These are phyloP conservation scores for Aureobasidium sp. DNA, from an alignment of 2,329 filamentous ascomycete species.

Conservation along the genomic window DNA sequence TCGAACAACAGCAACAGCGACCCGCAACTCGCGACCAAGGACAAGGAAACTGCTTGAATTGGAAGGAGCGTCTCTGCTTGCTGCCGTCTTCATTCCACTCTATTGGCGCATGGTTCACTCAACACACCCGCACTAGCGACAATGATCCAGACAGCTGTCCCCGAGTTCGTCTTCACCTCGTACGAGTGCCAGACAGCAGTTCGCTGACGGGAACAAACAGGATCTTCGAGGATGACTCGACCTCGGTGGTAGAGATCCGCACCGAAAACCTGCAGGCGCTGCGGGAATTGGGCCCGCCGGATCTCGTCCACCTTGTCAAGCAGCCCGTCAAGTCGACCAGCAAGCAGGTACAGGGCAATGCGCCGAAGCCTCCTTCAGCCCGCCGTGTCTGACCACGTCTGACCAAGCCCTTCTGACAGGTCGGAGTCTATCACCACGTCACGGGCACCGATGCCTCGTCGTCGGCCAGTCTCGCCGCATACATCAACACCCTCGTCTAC, in stretches of 20 bases:
- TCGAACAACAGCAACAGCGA: not conserved
- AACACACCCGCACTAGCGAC: not conserved
- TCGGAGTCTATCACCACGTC: conserved; percentile 94
- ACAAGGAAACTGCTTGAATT: not conserved
- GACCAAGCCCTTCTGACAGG: conserved; percentile 46
- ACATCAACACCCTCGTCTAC: conserved; percentile 96
- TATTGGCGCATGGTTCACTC: not conserved
- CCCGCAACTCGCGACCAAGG: not conserved
- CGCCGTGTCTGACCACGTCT: not conserved
- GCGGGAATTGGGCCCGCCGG: conserved; percentile 88
- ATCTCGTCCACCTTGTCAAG: conserved; percentile 91
- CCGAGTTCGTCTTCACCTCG: conserved; percentile 29
- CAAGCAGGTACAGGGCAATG: conserved; percentile 41
- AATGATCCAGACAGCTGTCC: conserved; percentile 36
- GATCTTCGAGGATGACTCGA: conserved; percentile 85
- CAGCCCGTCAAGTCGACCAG: conserved; percentile 50
- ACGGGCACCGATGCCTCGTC: conserved; percentile 95
- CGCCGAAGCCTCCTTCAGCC: not conserved
- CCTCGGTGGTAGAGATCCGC: conserved; percentile 84
- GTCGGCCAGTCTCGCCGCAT: conserved; percentile 90
- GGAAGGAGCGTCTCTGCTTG: not conserved
- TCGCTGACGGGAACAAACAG: conserved; percentile 39
- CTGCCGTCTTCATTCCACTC: not conserved
- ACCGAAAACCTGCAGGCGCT: conserved; percentile 79
- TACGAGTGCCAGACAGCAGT: not conserved